Conservation (phyloP, 305 asterid species). For the Fraxinus angustifolia region DNA sequence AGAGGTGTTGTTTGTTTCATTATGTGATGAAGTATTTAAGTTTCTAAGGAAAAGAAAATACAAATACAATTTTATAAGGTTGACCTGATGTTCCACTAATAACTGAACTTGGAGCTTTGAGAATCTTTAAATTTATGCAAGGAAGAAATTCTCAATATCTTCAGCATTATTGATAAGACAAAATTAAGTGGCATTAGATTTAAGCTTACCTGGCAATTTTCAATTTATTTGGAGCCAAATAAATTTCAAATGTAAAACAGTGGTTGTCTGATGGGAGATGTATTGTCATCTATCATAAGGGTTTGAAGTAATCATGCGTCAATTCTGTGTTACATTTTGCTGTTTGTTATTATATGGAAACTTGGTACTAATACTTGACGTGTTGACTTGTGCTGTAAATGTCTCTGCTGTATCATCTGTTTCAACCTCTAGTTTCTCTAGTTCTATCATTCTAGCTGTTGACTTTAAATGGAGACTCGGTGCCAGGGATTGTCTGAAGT, state of each 20-base stretch:
- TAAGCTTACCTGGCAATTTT: constrained; percentile 3
- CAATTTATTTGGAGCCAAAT: constrained; percentile 3
- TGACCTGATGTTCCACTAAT: not conserved
- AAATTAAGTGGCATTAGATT: not conserved
- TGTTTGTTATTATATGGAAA: not conserved
- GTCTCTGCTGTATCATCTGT: not conserved
- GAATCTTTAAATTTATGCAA: not conserved
- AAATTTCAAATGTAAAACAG: not conserved
- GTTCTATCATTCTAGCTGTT: not conserved
- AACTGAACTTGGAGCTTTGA: not conserved
- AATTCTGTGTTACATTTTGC: not conserved
- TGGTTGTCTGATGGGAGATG: not conserved
- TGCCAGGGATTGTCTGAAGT: not conserved
- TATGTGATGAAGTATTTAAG: not conserved
- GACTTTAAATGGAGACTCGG: not conserved
- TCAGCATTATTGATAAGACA: not conserved
- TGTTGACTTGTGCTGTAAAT: not conserved
- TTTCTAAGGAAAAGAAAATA: constrained; percentile 5
- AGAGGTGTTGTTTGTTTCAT: not conserved
- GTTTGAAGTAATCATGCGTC: not conserved
- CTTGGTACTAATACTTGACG: not conserved
- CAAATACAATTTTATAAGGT: not conserved
- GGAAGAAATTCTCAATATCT: not conserved
- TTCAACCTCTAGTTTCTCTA: not conserved
- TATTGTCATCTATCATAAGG: not conserved